These are phyloP conservation scores for Penicillium verhagenii DNA, from an alignment of 495 filamentous ascomycete species.

Conservation along the genomic window DNA sequence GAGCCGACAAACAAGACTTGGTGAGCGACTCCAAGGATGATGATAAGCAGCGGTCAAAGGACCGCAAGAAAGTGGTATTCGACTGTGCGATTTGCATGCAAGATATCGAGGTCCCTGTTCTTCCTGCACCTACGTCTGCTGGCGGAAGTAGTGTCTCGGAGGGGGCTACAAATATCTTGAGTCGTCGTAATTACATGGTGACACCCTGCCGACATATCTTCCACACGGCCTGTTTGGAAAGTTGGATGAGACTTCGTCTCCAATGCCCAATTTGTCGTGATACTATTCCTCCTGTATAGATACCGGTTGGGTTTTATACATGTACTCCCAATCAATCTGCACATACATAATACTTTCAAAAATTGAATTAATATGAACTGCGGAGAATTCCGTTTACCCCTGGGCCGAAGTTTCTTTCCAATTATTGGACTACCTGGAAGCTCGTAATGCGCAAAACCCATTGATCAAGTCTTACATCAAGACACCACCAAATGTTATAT, in stretches of 20 bases:
- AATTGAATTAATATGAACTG: not conserved
- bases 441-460: too few relatives aligned
- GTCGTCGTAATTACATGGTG: slow-evolving; percentile 86
- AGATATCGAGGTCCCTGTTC: slow-evolving; percentile 81
- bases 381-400: not conserved
- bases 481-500: too few relatives aligned
- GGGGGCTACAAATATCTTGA: slow-evolving; percentile 68
- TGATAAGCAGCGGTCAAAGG: slow-evolving; percentile 36
- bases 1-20: slow-evolving; percentile 43
- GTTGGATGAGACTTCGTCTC: slow-evolving; percentile 90
- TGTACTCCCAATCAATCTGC: not conserved
- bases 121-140: slow-evolving; percentile 54
- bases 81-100: slow-evolving; percentile 97
- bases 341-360: not conserved
- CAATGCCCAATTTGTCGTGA: slow-evolving; percentile 97
- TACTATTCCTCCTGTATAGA: slow-evolving; percentile 74
- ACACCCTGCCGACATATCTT: slow-evolving; percentile 97
- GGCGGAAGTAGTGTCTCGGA: slow-evolving; percentile 50
- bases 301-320: not conserved
- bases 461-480: too few relatives aligned
- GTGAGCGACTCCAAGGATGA: slow-evolving; percentile 38
- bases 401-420: too few relatives aligned
- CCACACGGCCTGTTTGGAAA: slow-evolving; percentile 88
- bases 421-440: too few relatives aligned
- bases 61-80: slow-evolving; percentile 60